phyloP scores from a whole-genome alignment of 306 rosid species.

The Vigna reflexopilosa region DNA sequence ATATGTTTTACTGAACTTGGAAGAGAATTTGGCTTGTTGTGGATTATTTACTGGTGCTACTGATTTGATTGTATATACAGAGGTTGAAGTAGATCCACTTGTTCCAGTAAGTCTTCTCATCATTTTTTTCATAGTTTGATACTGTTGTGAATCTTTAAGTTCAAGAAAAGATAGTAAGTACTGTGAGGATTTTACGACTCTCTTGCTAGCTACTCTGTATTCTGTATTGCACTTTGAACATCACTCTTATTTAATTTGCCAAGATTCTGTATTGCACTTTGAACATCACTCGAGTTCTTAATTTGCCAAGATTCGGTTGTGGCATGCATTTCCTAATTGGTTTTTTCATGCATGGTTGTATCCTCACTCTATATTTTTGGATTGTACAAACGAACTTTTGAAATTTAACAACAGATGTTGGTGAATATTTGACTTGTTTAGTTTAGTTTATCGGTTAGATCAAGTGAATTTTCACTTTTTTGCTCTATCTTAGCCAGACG shows the following conservation, averaged over 20 bases:
- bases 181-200: too few relatives aligned
- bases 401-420: conserved; percentile 7
- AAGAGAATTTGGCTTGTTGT: conserved; percentile 3
- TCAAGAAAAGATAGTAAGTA: too few relatives aligned
- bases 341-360: neutral
- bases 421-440: neutral
- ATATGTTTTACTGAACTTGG: neutral
- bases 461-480: neutral
- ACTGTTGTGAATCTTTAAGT: too few relatives aligned
- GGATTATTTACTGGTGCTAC: conserved; percentile 25
- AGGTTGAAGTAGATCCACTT: conserved; percentile 33
- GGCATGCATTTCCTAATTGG: neutral
- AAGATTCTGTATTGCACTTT: neutral
- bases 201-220: too few relatives aligned
- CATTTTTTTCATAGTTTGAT: too few relatives aligned
- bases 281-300: neutral
- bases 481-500: neutral
- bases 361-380: conserved; percentile 17
- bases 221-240: too few relatives aligned
- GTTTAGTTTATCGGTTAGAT: neutral
- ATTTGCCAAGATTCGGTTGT: neutral
- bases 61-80: conserved; percentile 24
- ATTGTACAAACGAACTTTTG: conserved; percentile 7
- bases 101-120: neutral
- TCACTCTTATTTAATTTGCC: too few relatives aligned